A percentile compares a stretch with the other conserved stretches of the same genome.
phyloP scores from a whole-genome alignment of 148 eudicot genomes.

The Chenopodium album region DNA sequence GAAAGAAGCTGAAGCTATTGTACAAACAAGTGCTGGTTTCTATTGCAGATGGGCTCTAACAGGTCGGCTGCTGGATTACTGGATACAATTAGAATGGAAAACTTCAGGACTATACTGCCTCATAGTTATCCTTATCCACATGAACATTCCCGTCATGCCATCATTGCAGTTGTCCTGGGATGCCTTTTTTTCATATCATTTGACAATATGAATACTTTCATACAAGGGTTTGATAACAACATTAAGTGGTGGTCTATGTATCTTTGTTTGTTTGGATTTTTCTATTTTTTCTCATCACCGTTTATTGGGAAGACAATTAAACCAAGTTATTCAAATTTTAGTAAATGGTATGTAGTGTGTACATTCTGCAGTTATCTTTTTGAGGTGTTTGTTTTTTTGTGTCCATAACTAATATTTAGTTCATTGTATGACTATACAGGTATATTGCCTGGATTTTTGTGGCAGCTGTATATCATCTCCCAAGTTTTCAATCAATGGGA shows the following conservation, averaged over 20 bases:
- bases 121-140: conserved; percentile 94
- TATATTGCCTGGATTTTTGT: conserved; percentile 92
- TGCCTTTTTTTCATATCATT: conserved; percentile 96
- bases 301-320: conserved; percentile 90
- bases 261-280: conserved; percentile 84
- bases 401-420: conserved; percentile 9
- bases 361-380: not conserved
- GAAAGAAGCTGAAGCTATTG: conserved; percentile 26
- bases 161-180: conserved; percentile 82
- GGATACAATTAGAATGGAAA: conserved; percentile 82
- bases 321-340: conserved; percentile 97
- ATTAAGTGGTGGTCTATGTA: conserved; percentile 99
- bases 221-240: conserved; percentile 88
- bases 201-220: conserved; percentile 87
- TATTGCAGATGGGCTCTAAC: conserved; percentile 53
- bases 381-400: not conserved
- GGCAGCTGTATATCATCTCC: conserved; percentile 95
- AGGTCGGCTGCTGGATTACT: conserved; percentile 61
- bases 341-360: conserved; percentile 66
- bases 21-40: conserved; percentile 25
- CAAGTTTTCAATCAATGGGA: conserved; percentile 98
- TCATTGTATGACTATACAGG: conserved; percentile 44
- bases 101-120: conserved; percentile 76
- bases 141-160: conserved; percentile 94
- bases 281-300: conserved; percentile 98